A percentile compares a stretch with the other conserved stretches of the same genome.
Conservation (phyloP, 2,329 filamentous ascomycete species). For the Talaromyces sp. region DNA sequence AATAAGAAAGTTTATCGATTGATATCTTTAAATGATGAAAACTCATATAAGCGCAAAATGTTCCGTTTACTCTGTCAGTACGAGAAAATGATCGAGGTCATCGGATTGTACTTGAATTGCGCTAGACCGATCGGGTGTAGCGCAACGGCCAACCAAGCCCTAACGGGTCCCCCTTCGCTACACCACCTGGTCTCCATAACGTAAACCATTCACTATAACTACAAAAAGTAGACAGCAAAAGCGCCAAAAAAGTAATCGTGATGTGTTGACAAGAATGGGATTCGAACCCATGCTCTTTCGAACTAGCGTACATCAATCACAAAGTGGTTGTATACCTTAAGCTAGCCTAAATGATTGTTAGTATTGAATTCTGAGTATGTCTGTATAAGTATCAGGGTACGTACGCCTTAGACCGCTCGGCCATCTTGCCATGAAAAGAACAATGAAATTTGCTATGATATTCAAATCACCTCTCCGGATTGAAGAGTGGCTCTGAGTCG, state of each 20-base stretch:
- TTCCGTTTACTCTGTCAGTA: background rate
- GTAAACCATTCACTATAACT: background rate
- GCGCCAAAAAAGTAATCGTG: background rate
- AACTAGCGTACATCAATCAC: background rate
- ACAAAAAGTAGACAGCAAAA: background rate
- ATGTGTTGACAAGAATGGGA: background rate
- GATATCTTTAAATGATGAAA: background rate
- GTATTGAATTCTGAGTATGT: too few relatives aligned
- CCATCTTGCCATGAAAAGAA: background rate
- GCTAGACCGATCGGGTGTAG: background rate
- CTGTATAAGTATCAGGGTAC: background rate
- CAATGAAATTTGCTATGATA: too few relatives aligned
- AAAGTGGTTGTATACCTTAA: too few relatives aligned
- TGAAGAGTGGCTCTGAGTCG: too few relatives aligned
- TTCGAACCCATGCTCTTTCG: background rate
- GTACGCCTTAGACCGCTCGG: background rate
- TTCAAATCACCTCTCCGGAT: too few relatives aligned
- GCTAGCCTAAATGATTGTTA: too few relatives aligned
- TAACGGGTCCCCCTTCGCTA: background rate
- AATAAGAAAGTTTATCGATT: background rate
- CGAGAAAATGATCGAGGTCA: background rate
- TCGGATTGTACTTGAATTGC: background rate
- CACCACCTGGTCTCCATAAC: background rate
- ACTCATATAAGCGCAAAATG: background rate
- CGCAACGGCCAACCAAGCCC: background rate